Evolutionary conservation across 345 rosid genomes (phyloP).

Genomic region (Excoecaria cochinchinensis): DNA sequence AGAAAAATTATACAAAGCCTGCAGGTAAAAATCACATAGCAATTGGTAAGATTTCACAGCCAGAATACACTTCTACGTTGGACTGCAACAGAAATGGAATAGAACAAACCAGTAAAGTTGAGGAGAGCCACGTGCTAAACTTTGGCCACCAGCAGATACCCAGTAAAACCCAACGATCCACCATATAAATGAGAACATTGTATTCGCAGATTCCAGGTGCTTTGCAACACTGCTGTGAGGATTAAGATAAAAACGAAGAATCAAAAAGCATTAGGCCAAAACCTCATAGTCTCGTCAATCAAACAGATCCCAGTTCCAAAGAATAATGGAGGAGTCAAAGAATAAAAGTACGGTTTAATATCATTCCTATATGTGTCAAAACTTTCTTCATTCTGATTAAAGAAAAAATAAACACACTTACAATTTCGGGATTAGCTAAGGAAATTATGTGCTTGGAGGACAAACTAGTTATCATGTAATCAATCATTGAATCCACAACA

Average conservation of each 20-base stretch:
- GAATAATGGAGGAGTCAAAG: not conserved
- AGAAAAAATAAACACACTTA: not conserved
- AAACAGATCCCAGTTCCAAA: not conserved
- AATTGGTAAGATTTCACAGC: slow-evolving; percentile 20
- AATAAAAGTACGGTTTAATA: not conserved
- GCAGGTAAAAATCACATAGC: slow-evolving; percentile 30
- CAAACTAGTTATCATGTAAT: not conserved
- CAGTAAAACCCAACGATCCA: slow-evolving; percentile 99
- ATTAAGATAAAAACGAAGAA: slow-evolving; percentile 15
- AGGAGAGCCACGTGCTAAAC: slow-evolving; percentile 62
- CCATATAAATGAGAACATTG: slow-evolving; percentile 98
- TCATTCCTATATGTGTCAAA: not conserved
- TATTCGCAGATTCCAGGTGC: slow-evolving; percentile 94
- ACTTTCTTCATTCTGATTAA: not conserved
- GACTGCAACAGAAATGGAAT: not conserved
- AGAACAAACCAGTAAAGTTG: slow-evolving; percentile 83
- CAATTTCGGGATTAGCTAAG: not conserved
- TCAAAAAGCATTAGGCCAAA: not conserved
- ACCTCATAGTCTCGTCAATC: not conserved
- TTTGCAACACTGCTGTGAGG: slow-evolving; percentile 59
- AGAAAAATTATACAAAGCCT: slow-evolving; percentile 93
- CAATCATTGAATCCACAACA: not conserved
- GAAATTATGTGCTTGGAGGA: not conserved
- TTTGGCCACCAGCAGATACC: slow-evolving; percentile 92
- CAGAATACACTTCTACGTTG: slow-evolving; percentile 8